Conservation (phyloP, 176 grass and related monocot species). For the Typha latifolia region DNA sequence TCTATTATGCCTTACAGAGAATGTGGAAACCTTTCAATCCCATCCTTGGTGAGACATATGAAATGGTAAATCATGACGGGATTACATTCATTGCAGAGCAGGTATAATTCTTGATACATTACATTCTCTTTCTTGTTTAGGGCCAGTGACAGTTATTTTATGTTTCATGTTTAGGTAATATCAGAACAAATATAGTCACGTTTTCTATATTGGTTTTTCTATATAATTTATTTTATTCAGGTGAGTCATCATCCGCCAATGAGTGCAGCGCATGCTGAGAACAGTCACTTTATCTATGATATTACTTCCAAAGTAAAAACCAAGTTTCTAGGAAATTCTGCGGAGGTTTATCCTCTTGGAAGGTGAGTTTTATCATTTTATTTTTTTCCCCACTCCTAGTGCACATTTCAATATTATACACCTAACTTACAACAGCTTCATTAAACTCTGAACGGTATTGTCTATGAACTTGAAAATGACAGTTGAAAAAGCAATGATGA, state of each 20-base stretch:
- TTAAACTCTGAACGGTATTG: too few species aligned
- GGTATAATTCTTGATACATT: conserved; percentile 22
- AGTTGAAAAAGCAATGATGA: too few species aligned
- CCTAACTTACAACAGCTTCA: too few species aligned
- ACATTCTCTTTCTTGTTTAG: neutral
- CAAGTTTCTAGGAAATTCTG: conserved; percentile 89
- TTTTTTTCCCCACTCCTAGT: too few species aligned
- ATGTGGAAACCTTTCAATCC: conserved; percentile 98
- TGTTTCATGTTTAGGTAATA: conserved; percentile 6
- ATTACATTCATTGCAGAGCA: conserved; percentile 82
- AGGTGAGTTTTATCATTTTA: conserved; percentile 35
- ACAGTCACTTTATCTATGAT: conserved; percentile 91
- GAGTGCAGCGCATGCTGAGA: conserved; percentile 82
- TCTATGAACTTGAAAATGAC: too few species aligned
- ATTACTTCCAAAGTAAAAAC: conserved; percentile 93
- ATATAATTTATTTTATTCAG: conserved; percentile 21
- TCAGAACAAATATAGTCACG: neutral
- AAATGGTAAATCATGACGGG: conserved; percentile 80
- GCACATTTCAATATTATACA: too few species aligned
- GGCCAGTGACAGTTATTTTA: conserved; percentile 7
- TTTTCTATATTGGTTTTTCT: conserved; percentile 9
- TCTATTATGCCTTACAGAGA: conserved; percentile 67
- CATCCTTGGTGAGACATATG: conserved; percentile 92
- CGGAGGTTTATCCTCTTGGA: conserved; percentile 91
- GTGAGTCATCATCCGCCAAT: conserved; percentile 99